phyloP scores from a whole-genome alignment of 805 yeast species.

The Debaryomyces maramus region DNA sequence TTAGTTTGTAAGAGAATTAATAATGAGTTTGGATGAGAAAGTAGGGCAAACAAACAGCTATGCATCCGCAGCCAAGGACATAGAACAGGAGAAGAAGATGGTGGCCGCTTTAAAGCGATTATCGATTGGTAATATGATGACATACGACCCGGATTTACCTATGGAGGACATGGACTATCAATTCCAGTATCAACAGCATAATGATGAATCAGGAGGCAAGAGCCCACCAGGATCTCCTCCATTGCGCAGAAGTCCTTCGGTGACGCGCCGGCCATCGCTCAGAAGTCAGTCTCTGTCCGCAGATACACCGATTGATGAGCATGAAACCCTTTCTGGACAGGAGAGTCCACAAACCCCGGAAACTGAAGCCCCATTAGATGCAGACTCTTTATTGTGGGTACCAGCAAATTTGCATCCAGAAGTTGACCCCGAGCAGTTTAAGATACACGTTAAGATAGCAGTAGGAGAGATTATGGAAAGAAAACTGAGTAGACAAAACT shows the following conservation, averaged over 20 bases:
- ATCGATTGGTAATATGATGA: conserved; percentile 63
- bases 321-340: neutral
- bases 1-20: neutral
- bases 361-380: conserved; percentile 14
- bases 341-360: neutral
- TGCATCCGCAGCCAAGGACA: conserved; percentile 67
- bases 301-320: neutral
- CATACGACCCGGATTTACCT: conserved; percentile 73
- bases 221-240: conserved; percentile 3
- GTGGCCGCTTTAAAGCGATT: conserved; percentile 73
- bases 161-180: conserved; percentile 33
- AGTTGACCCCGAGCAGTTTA: conserved; percentile 86
- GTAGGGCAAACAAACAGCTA: conserved; percentile 17
- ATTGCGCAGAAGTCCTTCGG: neutral
- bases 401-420: conserved; percentile 95
- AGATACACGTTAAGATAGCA: conserved; percentile 62
- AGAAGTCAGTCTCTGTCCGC: conserved; percentile 1
- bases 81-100: conserved; percentile 71
- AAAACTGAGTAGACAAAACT: conserved; percentile 25
- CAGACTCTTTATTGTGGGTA: conserved; percentile 77
- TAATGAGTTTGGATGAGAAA: neutral
- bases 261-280: conserved; percentile 2
- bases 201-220: conserved; percentile 9
- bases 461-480: conserved; percentile 52
- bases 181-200: conserved; percentile 15